Base-by-base conservation (phyloP, 805 yeast species). In the Suhomyces faveliae region DNA sequence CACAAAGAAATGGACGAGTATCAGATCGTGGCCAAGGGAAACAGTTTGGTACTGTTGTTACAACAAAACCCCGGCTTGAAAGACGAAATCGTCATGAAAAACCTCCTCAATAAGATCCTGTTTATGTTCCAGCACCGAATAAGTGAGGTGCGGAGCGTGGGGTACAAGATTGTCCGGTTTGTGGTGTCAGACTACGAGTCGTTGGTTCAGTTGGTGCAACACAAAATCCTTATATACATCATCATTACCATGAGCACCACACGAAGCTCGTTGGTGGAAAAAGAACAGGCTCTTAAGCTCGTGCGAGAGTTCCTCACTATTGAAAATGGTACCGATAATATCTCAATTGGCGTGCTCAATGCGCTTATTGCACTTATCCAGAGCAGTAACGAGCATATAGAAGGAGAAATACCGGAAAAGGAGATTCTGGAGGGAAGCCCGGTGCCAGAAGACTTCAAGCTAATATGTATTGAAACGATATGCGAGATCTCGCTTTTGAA, bases 241-340 rank as follows among this genome's bases (percentile, higher is more conserved):
- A 79, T 87, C 1, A 72, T 81, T 12, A 76, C 95, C 0, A 66
- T 92, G 27, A 75, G 87, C 1, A 81, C 81, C 43, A 84, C 82
- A 19, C 68, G 75, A 30, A 63, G 80, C 2, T 76, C 80, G 20
- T 48, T 62, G 1, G 64, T 81, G 2, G 96, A 91, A 57, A 77
- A 90, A 50, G 84, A 82, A 41, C 89, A 90, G 58, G 94, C 95
- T 0, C 58, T 92, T 25, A 86, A 85, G 56, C 68, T 89, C 21
- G 67, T 89, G 0, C 73, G 97, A 23, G 70, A 76, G 25, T 80
- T 87, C 48, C 57, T 87, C 2, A 83, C 77, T 35, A 68, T 81
- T 2, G 60, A 69, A 12, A 63, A 61, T 35, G 92, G 89, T 1
- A 66, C 73, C 5, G 63, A 70, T 19, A 77, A 74, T 54, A 58